Percentiles rank a stretch among this genome's conserved stretches.
phyloP scores from a whole-genome alignment of 2,329 filamentous ascomycete species.

The Talaromyces sp. region DNA sequence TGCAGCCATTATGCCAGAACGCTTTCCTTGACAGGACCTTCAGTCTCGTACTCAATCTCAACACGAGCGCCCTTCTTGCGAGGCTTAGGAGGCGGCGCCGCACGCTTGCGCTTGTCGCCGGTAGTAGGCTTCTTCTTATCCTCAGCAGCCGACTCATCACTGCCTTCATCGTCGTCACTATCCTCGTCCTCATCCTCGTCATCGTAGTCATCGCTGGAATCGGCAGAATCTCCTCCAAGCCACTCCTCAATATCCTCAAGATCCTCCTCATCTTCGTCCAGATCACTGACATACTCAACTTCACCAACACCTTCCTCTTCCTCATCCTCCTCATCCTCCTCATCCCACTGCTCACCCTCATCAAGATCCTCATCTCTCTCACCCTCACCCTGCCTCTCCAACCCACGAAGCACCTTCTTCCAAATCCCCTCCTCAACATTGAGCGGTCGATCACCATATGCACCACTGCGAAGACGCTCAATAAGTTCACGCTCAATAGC shows the following conservation, averaged over 20 bases:
- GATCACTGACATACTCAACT: conserved; percentile 90
- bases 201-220: conserved; percentile 45
- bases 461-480: conserved; percentile 82
- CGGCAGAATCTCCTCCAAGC: conserved; percentile 68
- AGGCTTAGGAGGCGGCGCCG: conserved; percentile 51
- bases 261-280: conserved; percentile 71
- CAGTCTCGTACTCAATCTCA: conserved; percentile 77
- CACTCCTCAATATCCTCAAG: conserved; percentile 96
- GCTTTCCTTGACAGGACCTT: conserved; percentile 56
- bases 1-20: conserved; percentile 35
- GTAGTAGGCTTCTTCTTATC: conserved; percentile 44
- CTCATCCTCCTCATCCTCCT: conserved; percentile 67
- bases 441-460: conserved; percentile 89
- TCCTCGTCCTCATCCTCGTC: conserved; percentile 57
- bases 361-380: conserved; percentile 82
- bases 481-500: conserved; percentile 95
- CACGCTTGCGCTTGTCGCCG: conserved; percentile 57
- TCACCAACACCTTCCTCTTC: conserved; percentile 69
- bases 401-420: conserved; percentile 90
- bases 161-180: conserved; percentile 54
- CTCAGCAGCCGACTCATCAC: conserved; percentile 53
- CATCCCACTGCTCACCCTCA: conserved; percentile 76
- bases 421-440: conserved; percentile 94
- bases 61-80: conserved; percentile 62
- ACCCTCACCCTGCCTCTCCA: conserved; percentile 84